These are phyloP conservation scores for Coelastrella sp. DNA, from an alignment of 139 green algal species.

Conservation along the genomic window DNA sequence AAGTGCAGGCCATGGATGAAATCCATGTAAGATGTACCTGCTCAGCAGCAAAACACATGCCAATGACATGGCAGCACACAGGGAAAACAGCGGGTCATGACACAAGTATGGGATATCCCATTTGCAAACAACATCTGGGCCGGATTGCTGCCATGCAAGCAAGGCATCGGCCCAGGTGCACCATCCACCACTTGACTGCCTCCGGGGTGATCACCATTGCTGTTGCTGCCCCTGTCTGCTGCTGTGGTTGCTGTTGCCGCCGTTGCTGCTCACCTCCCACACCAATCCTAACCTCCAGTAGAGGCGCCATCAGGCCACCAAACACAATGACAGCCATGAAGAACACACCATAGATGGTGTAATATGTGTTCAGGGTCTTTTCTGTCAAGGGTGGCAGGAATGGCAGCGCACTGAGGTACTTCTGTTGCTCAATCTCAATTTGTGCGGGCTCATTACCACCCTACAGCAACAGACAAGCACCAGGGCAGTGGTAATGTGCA, in stretches of 20 bases:
- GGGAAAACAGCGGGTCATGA: no score
- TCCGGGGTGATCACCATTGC: no score
- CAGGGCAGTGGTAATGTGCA: neutral
- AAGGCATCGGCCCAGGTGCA: no score
- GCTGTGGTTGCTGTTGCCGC: neutral
- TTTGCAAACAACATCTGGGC: no score
- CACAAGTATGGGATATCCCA: no score
- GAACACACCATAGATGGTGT: slow-evolving; percentile 75
- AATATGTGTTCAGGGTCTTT: slow-evolving; percentile 91
- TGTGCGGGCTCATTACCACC: slow-evolving; percentile 51
- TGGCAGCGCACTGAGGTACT: slow-evolving; percentile 82
- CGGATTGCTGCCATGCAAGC: no score
- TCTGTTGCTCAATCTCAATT: slow-evolving; percentile 68
- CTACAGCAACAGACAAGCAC: slow-evolving; percentile 1
- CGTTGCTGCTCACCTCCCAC: slow-evolving; percentile 78
- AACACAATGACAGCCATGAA: slow-evolving; percentile 92
- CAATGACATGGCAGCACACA: no score
- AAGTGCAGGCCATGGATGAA: slow-evolving; percentile 94
- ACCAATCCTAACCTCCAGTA: slow-evolving; percentile 93
- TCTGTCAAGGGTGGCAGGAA: slow-evolving; percentile 91
- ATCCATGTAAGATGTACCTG: slow-evolving; percentile 90
- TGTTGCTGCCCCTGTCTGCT: neutral
- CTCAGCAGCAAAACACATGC: neutral
- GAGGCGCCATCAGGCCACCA: slow-evolving; percentile 91
- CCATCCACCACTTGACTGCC: no score